Evolutionary conservation across 306 rosid species (phyloP).

Genomic region (Castanopsis chinensis): DNA sequence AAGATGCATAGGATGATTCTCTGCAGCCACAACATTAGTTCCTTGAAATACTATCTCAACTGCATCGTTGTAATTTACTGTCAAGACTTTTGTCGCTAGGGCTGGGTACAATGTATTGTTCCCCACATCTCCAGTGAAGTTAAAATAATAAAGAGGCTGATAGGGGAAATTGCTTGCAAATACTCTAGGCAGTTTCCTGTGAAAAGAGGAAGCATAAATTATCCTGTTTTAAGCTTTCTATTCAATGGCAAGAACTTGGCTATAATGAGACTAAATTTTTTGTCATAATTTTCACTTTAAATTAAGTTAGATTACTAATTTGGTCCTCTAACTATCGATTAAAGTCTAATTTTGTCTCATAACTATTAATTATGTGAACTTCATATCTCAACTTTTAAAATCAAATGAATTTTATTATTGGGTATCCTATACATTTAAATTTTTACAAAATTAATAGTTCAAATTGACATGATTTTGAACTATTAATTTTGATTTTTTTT

Average conservation of each 20-base stretch:
- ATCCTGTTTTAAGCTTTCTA: neutral
- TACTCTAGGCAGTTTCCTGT: neutral
- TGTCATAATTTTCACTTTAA: too few species aligned
- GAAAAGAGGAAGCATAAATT: neutral
- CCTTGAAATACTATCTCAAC: constrained; percentile 51
- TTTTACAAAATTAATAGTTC: too few species aligned
- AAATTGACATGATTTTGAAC: too few species aligned
- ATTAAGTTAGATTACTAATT: too few species aligned
- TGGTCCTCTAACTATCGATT: too few species aligned
- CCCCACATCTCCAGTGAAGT: constrained; percentile 36
- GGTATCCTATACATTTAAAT: too few species aligned
- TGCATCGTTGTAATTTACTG: constrained; percentile 28
- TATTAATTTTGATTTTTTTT: too few species aligned
- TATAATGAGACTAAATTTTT: neutral
- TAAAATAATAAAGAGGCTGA: constrained; percentile 30
- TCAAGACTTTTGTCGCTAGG: constrained; percentile 38
- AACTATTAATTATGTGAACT: too few species aligned
- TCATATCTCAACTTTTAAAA: too few species aligned
- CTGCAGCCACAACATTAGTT: constrained; percentile 29
- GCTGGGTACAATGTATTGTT: constrained; percentile 12
- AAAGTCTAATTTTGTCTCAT: too few species aligned
- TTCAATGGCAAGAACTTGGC: too few species aligned
- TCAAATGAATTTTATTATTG: too few species aligned
- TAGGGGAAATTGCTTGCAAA: constrained; percentile 23
- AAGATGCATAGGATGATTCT: constrained; percentile 31